Evolutionary conservation across 192 early-diverging fungal genomes (phyloP).

Genomic region (Umbelopsis ramanniana): DNA sequence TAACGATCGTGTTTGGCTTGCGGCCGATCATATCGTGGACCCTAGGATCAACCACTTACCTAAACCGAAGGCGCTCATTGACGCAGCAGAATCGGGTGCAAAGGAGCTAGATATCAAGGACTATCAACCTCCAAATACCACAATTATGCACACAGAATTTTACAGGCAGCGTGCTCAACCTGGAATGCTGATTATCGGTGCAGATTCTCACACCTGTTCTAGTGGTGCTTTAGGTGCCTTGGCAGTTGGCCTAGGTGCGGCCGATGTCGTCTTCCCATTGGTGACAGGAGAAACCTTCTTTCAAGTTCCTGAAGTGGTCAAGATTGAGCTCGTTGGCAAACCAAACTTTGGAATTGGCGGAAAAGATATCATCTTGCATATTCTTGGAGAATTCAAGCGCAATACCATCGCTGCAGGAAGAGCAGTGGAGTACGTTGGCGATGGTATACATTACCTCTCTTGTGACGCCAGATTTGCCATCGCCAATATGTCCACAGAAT

Average conservation of each 20-base stretch:
- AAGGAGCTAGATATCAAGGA: constrained; percentile 76
- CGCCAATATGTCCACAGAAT: constrained; percentile 86
- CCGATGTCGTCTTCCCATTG: constrained; percentile 83
- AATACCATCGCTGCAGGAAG: constrained; percentile 84
- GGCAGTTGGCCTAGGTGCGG: constrained; percentile 81
- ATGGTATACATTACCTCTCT: constrained; percentile 77
- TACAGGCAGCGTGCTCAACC: constrained; percentile 84
- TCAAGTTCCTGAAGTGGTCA: constrained; percentile 80
- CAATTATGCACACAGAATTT: constrained; percentile 85
- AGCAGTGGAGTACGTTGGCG: constrained; percentile 78
- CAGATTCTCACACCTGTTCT: constrained; percentile 85
- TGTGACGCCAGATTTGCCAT: constrained; percentile 84
- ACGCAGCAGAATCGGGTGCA: constrained; percentile 66
- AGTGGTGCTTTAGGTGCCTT: constrained; percentile 77
- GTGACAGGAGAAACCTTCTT: constrained; percentile 85
- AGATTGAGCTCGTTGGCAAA: constrained; percentile 73
- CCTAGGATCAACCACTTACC: constrained; percentile 73
- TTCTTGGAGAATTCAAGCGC: constrained; percentile 81
- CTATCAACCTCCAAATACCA: constrained; percentile 77
- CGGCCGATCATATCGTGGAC: constrained; percentile 79
- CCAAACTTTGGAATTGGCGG: constrained; percentile 82
- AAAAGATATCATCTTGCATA: constrained; percentile 81
- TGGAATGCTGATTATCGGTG: constrained; percentile 79
- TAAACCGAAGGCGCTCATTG: constrained; percentile 71
- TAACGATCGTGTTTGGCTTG: constrained; percentile 84